Percentiles rank a stretch among this genome's conserved stretches.
Evolutionary conservation across 108 stramenopile species (phyloP).

Genomic region (Phaeodactylum tricornutum): DNA sequence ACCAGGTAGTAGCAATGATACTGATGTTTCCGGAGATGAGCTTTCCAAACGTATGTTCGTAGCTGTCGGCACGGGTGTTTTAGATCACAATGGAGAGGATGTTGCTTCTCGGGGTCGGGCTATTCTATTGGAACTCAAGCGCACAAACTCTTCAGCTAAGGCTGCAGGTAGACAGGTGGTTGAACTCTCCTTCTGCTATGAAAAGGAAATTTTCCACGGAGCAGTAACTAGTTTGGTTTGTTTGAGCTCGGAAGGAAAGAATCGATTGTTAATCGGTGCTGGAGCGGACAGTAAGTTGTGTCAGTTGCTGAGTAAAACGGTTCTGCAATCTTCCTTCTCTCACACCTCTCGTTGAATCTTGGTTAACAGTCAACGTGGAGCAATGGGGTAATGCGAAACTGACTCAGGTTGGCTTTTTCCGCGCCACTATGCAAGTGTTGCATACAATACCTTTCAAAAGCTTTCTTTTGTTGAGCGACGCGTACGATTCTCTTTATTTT

Average conservation of each 20-base stretch:
- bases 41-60: conserved; percentile 44
- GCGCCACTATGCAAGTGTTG: conserved; percentile 77
- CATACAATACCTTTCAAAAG: conserved; percentile 75
- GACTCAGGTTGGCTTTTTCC: conserved; percentile 85
- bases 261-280: conserved; percentile 66
- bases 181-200: conserved; percentile 48
- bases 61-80: conserved; percentile 58
- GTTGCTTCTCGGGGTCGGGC: conserved; percentile 62
- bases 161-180: too few relatives aligned
- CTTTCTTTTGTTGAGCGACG: conserved; percentile 72
- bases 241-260: conserved; percentile 53
- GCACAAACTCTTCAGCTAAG: conserved; percentile 5
- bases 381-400: conserved; percentile 76
- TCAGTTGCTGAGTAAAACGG: too few relatives aligned
- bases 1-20: conserved; percentile 16
- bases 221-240: conserved; percentile 71
- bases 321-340: too few relatives aligned
- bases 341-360: too few relatives aligned
- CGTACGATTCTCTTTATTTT: conserved; percentile 82
- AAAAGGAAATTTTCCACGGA: conserved; percentile 76
- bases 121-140: conserved; percentile 42
- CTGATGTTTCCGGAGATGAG: conserved; percentile 35
- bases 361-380: conserved; percentile 83
- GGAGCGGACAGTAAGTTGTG: too few relatives aligned
- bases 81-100: conserved; percentile 77